Evolutionary conservation across 352 stramenopile species (phyloP), one percentile per base, ranked within the genome.

Genomic region (Pythium dissimile): DNA sequence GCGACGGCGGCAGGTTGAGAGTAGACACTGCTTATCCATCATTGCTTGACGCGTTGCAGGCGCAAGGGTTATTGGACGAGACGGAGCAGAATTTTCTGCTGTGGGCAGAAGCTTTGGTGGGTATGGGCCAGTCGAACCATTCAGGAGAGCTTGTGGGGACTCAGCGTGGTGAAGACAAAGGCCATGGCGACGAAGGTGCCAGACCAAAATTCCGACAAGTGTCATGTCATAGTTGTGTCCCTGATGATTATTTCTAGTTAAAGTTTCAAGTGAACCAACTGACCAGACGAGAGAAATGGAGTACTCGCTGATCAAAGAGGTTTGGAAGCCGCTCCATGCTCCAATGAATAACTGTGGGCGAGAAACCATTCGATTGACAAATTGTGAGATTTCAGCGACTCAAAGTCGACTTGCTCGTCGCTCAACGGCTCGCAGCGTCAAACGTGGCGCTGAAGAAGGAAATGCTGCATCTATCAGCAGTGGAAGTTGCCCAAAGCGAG

Each of bases 371-470:
- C n/a, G n/a, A n/a, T n/a, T n/a, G n/a, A n/a, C n/a, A n/a, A n/a
- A n/a, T n/a, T n/a, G n/a, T n/a, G 1, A 11, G 7, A 43, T 16
- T 15, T 2, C 20, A 92, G 82, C 67, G 80, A 6, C 71, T 90
- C 13, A 89, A 89, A 52, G 82, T 92, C 12, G 82, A 92, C 54
- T 41, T 92, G 7, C 61, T 92, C 9, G 77, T 92, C 9, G 78
- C 82, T 0, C 82, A 92, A 41, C 73, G 82, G 11, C 79, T 87
- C 31, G 75, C 82, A 0, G 76, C 89, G 16, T 67, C 71, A 4
- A 90, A 92, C 27, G 53, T 66, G 0, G 37, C 71, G 24, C 69
- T 88, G 52, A 88, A 88, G 48, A 65, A 75, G 42, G 76, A 86
- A 50, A 82, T 92, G 76, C 62, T 86, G 9, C 77, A 87, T 43